Evolutionary conservation across 352 stramenopile species (phyloP), one percentile per base, ranked within the genome.

Genomic region (Lagenidium sp.): DNA sequence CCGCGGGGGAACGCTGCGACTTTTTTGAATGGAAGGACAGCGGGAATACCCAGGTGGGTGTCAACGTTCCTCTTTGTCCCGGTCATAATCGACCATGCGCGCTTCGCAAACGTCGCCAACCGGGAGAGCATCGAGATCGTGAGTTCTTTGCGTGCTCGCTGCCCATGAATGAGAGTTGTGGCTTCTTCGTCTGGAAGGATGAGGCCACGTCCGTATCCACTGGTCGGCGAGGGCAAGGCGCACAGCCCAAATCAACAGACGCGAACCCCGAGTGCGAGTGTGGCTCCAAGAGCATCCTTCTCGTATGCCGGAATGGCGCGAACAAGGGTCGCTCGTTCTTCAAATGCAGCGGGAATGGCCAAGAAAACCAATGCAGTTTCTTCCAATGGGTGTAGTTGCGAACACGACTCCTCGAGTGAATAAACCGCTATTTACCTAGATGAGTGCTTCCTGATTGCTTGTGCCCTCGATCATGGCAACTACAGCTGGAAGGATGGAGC

Each of bases 301-400:
- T 89, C 26, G 81, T 74, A 6, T 86, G 74, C 31, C 75, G 61
- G n/a, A 85, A 72, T 34, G 76, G 69, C 21, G 38, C 45, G 6
- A 98, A 98, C 56, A 83, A 89, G 24, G 94, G 92, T 21, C 74
- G 91, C 30, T 87, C 81, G 39, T 98, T 98, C 52, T 97, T 85
- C 74, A 95, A 90, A 37, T 98, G 94, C 53, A 75, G 80, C 8
- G 81, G 82, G 15, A 73, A 72, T 37, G 62, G 65, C 1, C 70
- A 82, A 32, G 79, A 75, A 21, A 72, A 79, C 26, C 81, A 96
- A 50, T 96, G 88, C 44, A 65, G 75, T 50, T 96, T 95, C 63
- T 98, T 98, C 66, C 54, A 96, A 57, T 98, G 94, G 94, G 72
- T 66, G 12, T 53, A 63, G 20, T 72, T 71, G 44, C 38, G 13